Evolutionary conservation across 1,139 yeast genomes (phyloP), one percentile per base, ranked within the genome.

Genomic region (Kazachstania sp.): DNA sequence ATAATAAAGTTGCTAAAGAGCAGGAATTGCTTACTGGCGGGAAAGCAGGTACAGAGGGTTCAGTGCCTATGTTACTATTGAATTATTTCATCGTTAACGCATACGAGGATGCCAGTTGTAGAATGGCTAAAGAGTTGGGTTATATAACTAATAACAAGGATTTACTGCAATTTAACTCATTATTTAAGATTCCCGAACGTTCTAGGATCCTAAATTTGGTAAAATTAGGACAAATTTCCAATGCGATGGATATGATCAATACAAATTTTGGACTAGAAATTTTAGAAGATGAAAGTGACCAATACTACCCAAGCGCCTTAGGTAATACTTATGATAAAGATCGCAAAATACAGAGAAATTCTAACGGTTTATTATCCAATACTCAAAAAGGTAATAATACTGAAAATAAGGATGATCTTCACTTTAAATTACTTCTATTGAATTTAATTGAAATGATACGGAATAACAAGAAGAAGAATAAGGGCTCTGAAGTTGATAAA

Each of bases 401-500:
- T 30, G 44, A 47, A 18, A 49, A 48, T 13, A 56, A 55, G 15
- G 60, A 54, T 28, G 66, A 63, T 44, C 65, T 83, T n/a, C 82
- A 82, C 58, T 83, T 82, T 65, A 78, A 79, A 60, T 65, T 83
- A 37, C 63, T 81, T 45, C 69, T 85, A 45, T 65, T 83, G 49
- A 79, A 78, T 53, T 65, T 82, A 47, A 77, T 81, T 36, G 87
- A 82, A 61, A 79, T 78, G 78, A 81, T 82, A 32, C 62, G 85
- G 45, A 61, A 59, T 32, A 81, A 80, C 52, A 74, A 75, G 45
- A 51, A 47, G 7, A 28, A 38, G 8, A 37, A 42, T 19, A 18
- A 28, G 15, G 31, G 19, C 8, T 20, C 12, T 16, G 16, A 19
- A 45, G 19, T 36, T 29, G 63, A 57, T 47, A 70, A 73, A 44